Evolutionary conservation across 192 early-diverging fungal genomes (phyloP), one percentile per base, ranked within the genome.

Genomic region (Diversispora eburnea): DNA sequence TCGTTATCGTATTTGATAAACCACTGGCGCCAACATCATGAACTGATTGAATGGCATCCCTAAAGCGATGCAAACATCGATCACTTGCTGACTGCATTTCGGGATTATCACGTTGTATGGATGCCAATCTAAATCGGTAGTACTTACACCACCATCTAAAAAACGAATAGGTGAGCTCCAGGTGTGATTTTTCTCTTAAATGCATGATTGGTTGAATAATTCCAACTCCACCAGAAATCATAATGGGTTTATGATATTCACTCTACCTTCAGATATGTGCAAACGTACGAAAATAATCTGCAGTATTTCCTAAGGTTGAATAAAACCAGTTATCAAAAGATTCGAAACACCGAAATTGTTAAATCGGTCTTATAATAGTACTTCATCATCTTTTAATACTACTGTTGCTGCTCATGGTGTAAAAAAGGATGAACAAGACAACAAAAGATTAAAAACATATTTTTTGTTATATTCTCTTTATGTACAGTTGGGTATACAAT

Each of bases 21-120:
- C 98, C 98, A 72, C 98, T 97, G 10, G 98, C 98, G 72, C 98
- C 98, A 9, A 99, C 98, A 82, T 99, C 98, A 78, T 99, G 98
- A 69, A 99, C 90, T 25, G 92, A 95, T 49, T 95, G 87, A 55
- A 99, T 90, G 13, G 95, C 94, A 75, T 91, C 97, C 91, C 96
- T 49, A 95, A 79, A 8, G 85, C 79, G 4, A 88, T 96, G 87
- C 98, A 99, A 13, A 85, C 84, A 80, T 99, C 98, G 69, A 99
- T 91, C 39, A 99, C 98, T 84, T 93, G 91, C 81, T 99, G 98
- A 74, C 82, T 99, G 88, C 96, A 99, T 99, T 85, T 99, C 98
- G 5, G 98, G 92, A 81, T 99, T 99, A 73, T 97, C 98, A 72
- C 98, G 88, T 86, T 99, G 98, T 25, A 99, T 97, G 6, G 95